Evolutionary conservation across 345 rosid species (phyloP), one percentile per base, ranked within the genome.

Genomic region (Microcos paniculata): DNA sequence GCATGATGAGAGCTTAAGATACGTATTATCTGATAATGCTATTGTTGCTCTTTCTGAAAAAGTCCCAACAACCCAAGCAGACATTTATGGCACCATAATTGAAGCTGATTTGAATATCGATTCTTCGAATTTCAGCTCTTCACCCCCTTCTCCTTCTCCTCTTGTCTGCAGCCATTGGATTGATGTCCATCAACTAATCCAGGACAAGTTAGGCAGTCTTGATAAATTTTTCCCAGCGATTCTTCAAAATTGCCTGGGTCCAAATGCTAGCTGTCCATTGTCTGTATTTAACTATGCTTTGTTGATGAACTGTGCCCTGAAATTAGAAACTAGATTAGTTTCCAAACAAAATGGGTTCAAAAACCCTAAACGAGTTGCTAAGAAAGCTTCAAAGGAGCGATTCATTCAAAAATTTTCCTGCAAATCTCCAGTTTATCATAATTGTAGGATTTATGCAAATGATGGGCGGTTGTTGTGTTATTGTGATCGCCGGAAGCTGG

Each of bases 401-500:
- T 96, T 96, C 76, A 97, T 93, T 71, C 87, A 90, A 80, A 96
- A 93, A 62, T 92, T 96, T 84, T 93, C 99, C 48, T 93, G 99
- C 91, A 96, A 96, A 80, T 82, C 98, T 85, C 98, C 97, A 1
- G 99, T 92, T 57, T 96, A 96, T 79, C 98, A 93, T 82, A 93
- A 96, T 69, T 96, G 97, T 80, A 85, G 96, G 88, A 93, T 96
- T 83, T 96, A 84, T 76, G 98, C 99, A 69, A 90, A 87, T 75
- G 99, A 96, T 87, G 98, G 94, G 18, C 85, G 97, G 53, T 73
- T 96, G 78, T 92, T 96, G 81, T 96, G 99, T 82, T 93, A 96
- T 70, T 96, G 97, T 76, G 99, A 96, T 74, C 88, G 79, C 19
- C 87, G 88, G 80, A 96, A 96, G 86, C 94, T 93, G 46, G 97